Evolutionary conservation across 2,329 filamentous ascomycete genomes (phyloP).

Genomic region (Calonectria fujianensis): DNA sequence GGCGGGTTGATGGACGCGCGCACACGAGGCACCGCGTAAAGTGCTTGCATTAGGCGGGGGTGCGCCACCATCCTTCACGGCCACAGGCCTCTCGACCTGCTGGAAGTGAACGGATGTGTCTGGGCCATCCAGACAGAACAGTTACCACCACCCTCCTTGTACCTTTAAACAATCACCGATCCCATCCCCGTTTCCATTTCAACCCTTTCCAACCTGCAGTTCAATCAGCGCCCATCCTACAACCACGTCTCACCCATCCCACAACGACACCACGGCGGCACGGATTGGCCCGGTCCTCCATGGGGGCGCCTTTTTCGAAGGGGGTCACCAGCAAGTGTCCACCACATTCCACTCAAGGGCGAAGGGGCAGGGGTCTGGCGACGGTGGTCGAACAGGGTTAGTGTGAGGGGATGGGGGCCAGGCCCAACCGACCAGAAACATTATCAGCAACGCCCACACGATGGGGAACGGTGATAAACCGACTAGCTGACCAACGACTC

Average conservation of each 20-base stretch:
- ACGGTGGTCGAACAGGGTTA: constrained; percentile 38
- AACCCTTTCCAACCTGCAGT: constrained; percentile 20
- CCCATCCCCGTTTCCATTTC: constrained; percentile 20
- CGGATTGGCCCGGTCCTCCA: constrained; percentile 37
- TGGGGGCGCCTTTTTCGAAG: constrained; percentile 30
- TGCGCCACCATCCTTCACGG: constrained; percentile 12
- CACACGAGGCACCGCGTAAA: constrained; percentile 35
- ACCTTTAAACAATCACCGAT: constrained; percentile 21
- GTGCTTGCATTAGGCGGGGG: constrained; percentile 38
- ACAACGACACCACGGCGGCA: constrained; percentile 18
- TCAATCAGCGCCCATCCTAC: constrained; percentile 4
- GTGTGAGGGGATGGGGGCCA: constrained; percentile 38
- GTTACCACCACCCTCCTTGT: constrained; percentile 24
- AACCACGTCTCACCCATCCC: constrained; percentile 7
- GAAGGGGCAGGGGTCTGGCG: constrained; percentile 21
- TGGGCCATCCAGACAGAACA: constrained; percentile 10
- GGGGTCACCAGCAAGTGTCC: constrained; percentile 24
- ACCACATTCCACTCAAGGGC: constrained; percentile 35
- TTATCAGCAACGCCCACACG: constrained; percentile 30
- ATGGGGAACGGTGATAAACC: constrained; percentile 20
- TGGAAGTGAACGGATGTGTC: neutral
- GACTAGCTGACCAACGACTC: constrained; percentile 28
- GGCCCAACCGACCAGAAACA: constrained; percentile 33
- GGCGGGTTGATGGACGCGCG: constrained; percentile 24
- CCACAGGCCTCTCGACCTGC: constrained; percentile 9